Evolutionary conservation across 345 rosid species (phyloP), one percentile per base, ranked within the genome.

Genomic region (Populus tremula): DNA sequence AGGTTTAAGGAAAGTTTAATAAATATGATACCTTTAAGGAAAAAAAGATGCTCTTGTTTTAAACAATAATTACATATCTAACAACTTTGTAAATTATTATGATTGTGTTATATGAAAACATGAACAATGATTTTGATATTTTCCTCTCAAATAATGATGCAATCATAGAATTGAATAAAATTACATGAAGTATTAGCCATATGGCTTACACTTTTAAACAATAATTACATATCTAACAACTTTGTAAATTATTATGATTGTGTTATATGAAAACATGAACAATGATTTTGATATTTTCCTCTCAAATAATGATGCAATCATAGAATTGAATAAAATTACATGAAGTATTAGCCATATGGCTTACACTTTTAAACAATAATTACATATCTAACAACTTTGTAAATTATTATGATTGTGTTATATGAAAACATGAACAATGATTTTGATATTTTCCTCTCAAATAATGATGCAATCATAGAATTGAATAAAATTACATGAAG

Each of bases 1-100:
- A 18, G 81, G 72, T 80, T 78, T 77, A 25, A 88, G 79, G 77
- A 81, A 86, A 25, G 87, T 79, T 65, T 81, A 80, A 59, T 90
- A 87, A n/a, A 89, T 43, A 39, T 86, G 76, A 83, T 85, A 88
- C 91, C 90, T 87, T n/a, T 1, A 65, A 43, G 21, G 0, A 1
- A 31, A 64, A 31, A 65, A 0, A 20, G 9, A 31, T 2, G 0
- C 17, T 8, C 20, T 33, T 33, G 36, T 33, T 33, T 33, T 33
- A 53, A 53, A n/a, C 59, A 53, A 53, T 1, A 23, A 2, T 56
- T 56, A 8, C 62, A 21, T 12, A n/a, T 56, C 63, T 56, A 2
- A n/a, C 5, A 21, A 4, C 13, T n/a, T 8, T 23, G n/a, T 56
- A 56, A 56, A 21, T 54, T 20, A 54, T 21, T 53, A 8, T 54